Evolutionary conservation across 371 early-diverging fungal genomes (phyloP), one percentile per base, ranked within the genome.

Genomic region (Mortierella sp.): DNA sequence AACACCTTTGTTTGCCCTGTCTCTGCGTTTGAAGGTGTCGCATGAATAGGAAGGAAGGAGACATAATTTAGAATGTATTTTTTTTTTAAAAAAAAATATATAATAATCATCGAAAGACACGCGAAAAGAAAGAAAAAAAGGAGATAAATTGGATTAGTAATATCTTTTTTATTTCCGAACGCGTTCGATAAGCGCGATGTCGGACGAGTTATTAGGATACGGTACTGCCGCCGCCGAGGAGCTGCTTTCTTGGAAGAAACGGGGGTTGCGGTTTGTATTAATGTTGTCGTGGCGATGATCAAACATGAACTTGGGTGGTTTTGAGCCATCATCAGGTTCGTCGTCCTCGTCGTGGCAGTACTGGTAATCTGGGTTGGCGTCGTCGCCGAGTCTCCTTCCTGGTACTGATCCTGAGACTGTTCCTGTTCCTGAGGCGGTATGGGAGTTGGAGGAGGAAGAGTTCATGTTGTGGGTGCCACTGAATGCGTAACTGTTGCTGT

Each of bases 211-310:
- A 24, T 75, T 63, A 1, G 65, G 65, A 21, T 63, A 63, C 11
- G 14, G 26, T n/a, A n/a, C n/a, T n/a, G n/a, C n/a, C n/a, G n/a
- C n/a, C n/a, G n/a, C n/a, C n/a, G 57, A 60, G 38, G 65, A 63
- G 7, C 44, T 31, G 34, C 47, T 73, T 38, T 73, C 76, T 26
- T 60, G 42, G 57, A 75, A 80, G 16, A 63, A 26, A 54, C 75
- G 71, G 50, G 80, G 81, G 60, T 80, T 73, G n/a, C 38, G 65
- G 44, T 76, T 70, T 24, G 81, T 80, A 52, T 76, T 72, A 44
- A 80, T 73, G 65, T 80, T 80, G 52, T 76, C 80, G 26, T 55
- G 80, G 26, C 73, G 31, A 44, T 80, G 80, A 38, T 80, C 50
- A 26, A 80, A 80, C 80, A 80, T 76, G 73, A 80, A 80, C 57